Conservation (phyloP, 2,329 filamentous ascomycete species). For the Exophiala dermatitidis region DNA sequence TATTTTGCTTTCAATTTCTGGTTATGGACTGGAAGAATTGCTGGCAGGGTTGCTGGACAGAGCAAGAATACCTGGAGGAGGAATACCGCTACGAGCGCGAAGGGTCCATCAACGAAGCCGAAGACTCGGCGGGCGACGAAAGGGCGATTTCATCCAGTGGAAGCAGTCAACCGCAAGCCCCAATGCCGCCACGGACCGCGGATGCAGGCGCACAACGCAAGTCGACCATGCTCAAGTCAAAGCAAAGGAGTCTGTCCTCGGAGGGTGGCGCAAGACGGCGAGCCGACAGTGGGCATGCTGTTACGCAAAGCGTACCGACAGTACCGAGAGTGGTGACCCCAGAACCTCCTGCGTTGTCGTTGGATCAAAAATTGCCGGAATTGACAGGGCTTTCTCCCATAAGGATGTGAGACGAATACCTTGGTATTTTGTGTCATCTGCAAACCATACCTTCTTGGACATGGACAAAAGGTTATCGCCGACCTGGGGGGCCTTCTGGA, state of each 20-base stretch:
- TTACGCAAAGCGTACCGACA: conserved; percentile 21
- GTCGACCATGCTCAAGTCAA: conserved; percentile 15
- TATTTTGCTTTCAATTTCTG: conserved; percentile 89
- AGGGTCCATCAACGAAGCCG: conserved; percentile 27
- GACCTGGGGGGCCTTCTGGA: not conserved
- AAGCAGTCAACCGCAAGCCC: conserved; percentile 46
- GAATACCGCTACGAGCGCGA: conserved; percentile 33
- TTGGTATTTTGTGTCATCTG: not conserved
- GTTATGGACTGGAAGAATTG: conserved; percentile 94
- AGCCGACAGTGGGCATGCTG: conserved; percentile 20
- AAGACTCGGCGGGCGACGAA: conserved; percentile 40
- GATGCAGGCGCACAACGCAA: conserved; percentile 18
- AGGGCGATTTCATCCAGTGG: conserved; percentile 58
- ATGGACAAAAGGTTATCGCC: not conserved
- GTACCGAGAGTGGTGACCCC: conserved; percentile 25
- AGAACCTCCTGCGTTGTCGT: conserved; percentile 31
- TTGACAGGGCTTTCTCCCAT: conserved; percentile 45
- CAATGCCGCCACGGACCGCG: conserved; percentile 13
- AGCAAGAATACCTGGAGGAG: conserved; percentile 66
- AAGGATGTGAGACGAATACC: conserved; percentile 32
- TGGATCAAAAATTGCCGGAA: conserved; percentile 41
- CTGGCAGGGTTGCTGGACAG: conserved; percentile 93
- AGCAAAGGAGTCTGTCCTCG: conserved; percentile 24
- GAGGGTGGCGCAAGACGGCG: conserved; percentile 13
- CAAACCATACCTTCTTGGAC: conserved; percentile 6